These are phyloP conservation scores for Apocynum venetum DNA, from an alignment of 257 asterid genomes.

Conservation along the genomic window DNA sequence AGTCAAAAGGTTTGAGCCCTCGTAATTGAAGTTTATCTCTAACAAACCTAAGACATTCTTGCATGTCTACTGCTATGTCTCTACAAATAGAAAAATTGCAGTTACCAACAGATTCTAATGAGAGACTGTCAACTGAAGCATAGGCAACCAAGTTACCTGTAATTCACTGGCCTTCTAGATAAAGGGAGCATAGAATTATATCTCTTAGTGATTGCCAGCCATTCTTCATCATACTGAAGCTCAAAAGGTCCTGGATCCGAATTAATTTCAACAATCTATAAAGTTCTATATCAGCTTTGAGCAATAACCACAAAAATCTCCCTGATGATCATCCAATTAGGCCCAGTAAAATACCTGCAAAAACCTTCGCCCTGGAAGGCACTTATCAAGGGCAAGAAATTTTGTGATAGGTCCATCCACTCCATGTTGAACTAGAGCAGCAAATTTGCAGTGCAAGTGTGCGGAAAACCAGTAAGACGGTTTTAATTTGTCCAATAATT, in stretches of 20 bases:
- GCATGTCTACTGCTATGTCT: slow-evolving; percentile 44
- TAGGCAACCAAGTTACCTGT: slow-evolving; percentile 41
- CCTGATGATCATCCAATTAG: slow-evolving; percentile 9
- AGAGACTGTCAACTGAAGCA: slow-evolving; percentile 9
- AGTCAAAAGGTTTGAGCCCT: slow-evolving; percentile 68
- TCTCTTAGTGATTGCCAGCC: slow-evolving; percentile 88
- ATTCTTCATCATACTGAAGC: slow-evolving; percentile 90
- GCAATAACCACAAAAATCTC: slow-evolving; percentile 11
- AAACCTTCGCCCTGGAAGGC: slow-evolving; percentile 47
- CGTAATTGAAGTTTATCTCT: slow-evolving; percentile 51
- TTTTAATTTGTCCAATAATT: slow-evolving; percentile 68
- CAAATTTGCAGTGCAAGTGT: slow-evolving; percentile 92
- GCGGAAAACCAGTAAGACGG: slow-evolving; percentile 95
- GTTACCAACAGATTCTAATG: slow-evolving; percentile 12
- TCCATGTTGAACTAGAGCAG: slow-evolving; percentile 90
- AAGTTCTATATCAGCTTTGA: slow-evolving; percentile 20
- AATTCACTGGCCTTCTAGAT: slow-evolving; percentile 42
- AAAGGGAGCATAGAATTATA: slow-evolving; percentile 68
- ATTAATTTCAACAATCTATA: slow-evolving; percentile 72
- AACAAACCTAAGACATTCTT: slow-evolving; percentile 52
- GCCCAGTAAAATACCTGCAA: slow-evolving; percentile 55
- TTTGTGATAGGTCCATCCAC: slow-evolving; percentile 52
- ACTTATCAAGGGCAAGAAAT: slow-evolving; percentile 51
- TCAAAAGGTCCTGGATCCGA: slow-evolving; percentile 75
- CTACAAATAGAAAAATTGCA: slow-evolving; percentile 32